phyloP scores from a whole-genome alignment of 208 protist species.

The Trichomonas gallinae region DNA sequence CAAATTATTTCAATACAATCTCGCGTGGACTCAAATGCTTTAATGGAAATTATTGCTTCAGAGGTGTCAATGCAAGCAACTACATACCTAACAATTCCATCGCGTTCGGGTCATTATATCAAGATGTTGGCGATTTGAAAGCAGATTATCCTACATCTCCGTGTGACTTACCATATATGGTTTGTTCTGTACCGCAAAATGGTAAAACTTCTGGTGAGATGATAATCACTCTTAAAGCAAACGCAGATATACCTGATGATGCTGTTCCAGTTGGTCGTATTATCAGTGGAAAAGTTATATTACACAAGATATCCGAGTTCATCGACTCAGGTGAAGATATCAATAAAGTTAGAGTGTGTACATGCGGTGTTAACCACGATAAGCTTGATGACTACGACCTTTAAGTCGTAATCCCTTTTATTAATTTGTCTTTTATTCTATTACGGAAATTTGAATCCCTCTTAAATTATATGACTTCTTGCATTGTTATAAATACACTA shows the following conservation, averaged over 20 bases:
- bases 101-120: background rate
- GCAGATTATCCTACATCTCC: background rate
- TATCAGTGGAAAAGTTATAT: background rate
- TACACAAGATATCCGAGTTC: background rate
- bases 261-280: background rate
- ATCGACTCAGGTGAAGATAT: background rate
- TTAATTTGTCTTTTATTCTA: too few species aligned
- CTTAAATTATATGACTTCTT: too few species aligned
- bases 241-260: background rate
- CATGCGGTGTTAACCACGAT: background rate
- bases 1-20: background rate
- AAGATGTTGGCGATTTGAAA: background rate
- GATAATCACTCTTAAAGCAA: background rate
- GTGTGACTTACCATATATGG: background rate
- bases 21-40: background rate
- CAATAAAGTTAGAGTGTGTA: background rate
- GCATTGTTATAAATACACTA: too few species aligned
- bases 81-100: background rate
- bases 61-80: background rate
- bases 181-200: background rate
- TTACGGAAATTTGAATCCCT: too few species aligned
- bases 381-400: background rate
- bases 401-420: background rate
- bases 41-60: background rate
- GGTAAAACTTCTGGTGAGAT: background rate